Conservation (phyloP, 2,329 filamentous ascomycete species). For the Ascochyta viciae-villosae region DNA sequence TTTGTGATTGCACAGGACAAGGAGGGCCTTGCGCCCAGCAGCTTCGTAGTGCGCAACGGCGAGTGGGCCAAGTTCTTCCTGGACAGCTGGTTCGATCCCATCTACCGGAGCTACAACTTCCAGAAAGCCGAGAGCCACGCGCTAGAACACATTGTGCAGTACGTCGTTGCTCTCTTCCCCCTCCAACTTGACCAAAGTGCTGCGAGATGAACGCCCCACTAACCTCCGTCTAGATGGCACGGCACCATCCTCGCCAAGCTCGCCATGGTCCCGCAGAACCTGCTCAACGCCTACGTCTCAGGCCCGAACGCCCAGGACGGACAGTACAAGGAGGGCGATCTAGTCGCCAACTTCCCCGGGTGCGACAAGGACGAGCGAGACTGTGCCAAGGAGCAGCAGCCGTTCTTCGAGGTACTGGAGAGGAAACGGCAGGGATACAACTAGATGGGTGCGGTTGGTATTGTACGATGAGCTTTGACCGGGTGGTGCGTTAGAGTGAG, state of each 20-base stretch:
- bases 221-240: conserved; percentile 79
- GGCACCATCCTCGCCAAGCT: conserved; percentile 91
- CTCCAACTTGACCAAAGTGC: too few species aligned
- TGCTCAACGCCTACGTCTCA: conserved; percentile 77
- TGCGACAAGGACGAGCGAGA: conserved; percentile 68
- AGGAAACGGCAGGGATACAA: conserved; percentile 14
- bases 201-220: background rate
- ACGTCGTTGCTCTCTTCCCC: conserved; percentile 21
- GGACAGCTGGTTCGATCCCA: conserved; percentile 94
- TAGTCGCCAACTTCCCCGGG: conserved; percentile 78
- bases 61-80: conserved; percentile 93
- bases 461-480: too few species aligned
- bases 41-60: conserved; percentile 80
- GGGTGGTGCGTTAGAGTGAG: too few species aligned
- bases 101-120: conserved; percentile 95
- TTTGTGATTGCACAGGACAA: conserved; percentile 85
- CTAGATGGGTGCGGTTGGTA: background rate
- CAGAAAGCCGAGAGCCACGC: conserved; percentile 93
- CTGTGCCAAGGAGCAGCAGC: conserved; percentile 75
- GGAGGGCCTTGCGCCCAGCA: conserved; percentile 77
- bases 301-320: conserved; percentile 53
- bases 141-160: conserved; percentile 68
- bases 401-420: conserved; percentile 53
- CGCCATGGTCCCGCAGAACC: conserved; percentile 84
- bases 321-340: conserved; percentile 81